phyloP scores from a whole-genome alignment of 2,329 filamentous ascomycete species.

The Aspergillus sp. region DNA sequence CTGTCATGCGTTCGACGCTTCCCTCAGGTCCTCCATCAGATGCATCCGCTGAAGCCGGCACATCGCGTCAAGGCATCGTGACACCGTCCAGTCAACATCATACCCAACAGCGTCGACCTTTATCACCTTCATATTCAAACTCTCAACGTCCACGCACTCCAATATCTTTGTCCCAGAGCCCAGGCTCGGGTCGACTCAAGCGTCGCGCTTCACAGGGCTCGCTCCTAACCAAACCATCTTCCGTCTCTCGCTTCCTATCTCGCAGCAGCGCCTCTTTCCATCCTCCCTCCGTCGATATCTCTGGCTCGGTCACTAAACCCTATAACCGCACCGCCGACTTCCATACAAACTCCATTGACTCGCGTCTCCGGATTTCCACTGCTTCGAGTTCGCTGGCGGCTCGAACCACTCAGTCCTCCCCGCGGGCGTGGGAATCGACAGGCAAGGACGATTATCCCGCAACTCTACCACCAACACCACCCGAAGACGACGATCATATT shows the following conservation, averaged over 20 bases:
- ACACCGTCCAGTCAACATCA: constrained; percentile 13
- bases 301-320: constrained; percentile 37
- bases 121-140: constrained; percentile 20
- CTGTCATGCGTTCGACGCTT: constrained; percentile 30
- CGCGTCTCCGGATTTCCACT: constrained; percentile 31
- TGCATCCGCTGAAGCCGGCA: constrained; percentile 14
- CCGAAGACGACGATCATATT: constrained; percentile 41
- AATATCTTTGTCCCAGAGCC: constrained; percentile 10
- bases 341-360: constrained; percentile 27
- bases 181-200: constrained; percentile 28
- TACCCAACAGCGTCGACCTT: constrained; percentile 16
- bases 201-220: constrained; percentile 40
- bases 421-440: constrained; percentile 26
- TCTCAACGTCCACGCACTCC: constrained; percentile 17
- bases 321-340: constrained; percentile 26
- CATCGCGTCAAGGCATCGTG: constrained; percentile 17
- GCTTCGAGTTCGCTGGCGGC: constrained; percentile 30
- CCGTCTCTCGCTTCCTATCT: constrained; percentile 37
- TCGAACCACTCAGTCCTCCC: constrained; percentile 35
- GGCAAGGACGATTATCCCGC: constrained; percentile 32
- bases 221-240: constrained; percentile 32
- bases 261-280: constrained; percentile 43
- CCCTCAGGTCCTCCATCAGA: constrained; percentile 21
- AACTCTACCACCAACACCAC: constrained; percentile 42
- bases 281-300: constrained; percentile 54